Evolutionary conservation across 345 rosid species (phyloP).

Genomic region (Brassica rapa): DNA sequence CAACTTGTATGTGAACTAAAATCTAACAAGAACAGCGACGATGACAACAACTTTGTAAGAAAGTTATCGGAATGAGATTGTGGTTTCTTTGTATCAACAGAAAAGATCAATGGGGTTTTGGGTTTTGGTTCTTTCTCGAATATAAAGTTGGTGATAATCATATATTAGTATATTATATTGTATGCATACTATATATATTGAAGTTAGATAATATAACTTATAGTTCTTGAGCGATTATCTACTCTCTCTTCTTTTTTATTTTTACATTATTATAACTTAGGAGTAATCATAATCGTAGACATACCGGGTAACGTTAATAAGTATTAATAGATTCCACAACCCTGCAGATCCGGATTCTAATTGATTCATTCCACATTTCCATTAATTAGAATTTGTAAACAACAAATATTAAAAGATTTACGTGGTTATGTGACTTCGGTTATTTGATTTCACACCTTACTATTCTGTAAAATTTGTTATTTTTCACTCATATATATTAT

Average conservation of each 20-base stretch:
- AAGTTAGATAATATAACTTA: conserved; percentile 25
- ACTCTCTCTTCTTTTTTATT: not conserved
- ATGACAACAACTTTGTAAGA: not conserved
- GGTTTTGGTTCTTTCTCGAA: conserved; percentile 18
- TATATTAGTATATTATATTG: not conserved
- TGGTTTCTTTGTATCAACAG: not conserved
- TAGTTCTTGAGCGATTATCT: conserved; percentile 8
- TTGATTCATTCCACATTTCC: not conserved
- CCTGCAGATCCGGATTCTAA: not conserved
- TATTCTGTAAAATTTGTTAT: not conserved
- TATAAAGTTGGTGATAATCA: not conserved
- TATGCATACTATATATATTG: not conserved
- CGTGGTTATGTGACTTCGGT: not conserved
- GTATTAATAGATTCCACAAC: not conserved
- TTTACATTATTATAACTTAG: not conserved
- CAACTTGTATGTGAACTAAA: conserved; percentile 59
- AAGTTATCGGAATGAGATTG: conserved; percentile 8
- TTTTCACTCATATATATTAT: not conserved
- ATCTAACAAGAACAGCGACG: conserved; percentile 28
- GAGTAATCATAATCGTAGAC: conserved; percentile 1
- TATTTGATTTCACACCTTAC: not conserved
- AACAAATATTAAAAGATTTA: not conserved
- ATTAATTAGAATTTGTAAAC: not conserved
- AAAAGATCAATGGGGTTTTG: conserved; percentile 10
- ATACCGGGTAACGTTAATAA: not conserved